Evolutionary conservation across 2,329 filamentous ascomycete species (phyloP).

Genomic region (Colletotrichum gigasporum): DNA sequence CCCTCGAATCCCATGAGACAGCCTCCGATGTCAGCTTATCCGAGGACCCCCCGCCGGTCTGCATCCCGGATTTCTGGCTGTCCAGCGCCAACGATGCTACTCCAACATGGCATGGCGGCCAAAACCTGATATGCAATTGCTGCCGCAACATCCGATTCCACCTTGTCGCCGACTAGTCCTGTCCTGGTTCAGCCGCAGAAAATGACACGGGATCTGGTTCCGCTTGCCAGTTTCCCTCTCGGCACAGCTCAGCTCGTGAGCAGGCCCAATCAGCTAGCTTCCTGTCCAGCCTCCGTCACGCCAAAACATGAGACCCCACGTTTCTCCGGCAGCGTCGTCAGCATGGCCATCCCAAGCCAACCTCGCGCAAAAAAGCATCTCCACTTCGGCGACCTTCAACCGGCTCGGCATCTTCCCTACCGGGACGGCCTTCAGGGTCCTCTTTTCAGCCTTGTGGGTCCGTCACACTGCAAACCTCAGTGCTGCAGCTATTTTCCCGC

Average conservation of each 20-base stretch:
- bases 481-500: background rate
- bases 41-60: no score
- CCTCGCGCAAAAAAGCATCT: background rate
- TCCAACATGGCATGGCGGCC: no score
- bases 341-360: background rate
- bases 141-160: no score
- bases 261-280: background rate
- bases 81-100: no score
- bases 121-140: no score
- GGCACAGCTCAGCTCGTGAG: background rate
- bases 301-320: background rate
- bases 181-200: no score
- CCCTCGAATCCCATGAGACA: no score
- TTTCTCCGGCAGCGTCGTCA: conserved; percentile 8
- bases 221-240: background rate
- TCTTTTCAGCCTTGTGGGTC: conserved; percentile 30
- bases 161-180: no score
- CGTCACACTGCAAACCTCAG: background rate
- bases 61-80: no score
- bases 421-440: background rate
- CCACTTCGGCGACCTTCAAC: conserved; percentile 21
- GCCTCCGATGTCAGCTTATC: no score
- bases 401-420: conserved; percentile 21
- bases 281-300: background rate
- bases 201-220: no score